Conservation (phyloP, 2,329 filamentous ascomycete genomes). For the Dothistroma pini region DNA sequence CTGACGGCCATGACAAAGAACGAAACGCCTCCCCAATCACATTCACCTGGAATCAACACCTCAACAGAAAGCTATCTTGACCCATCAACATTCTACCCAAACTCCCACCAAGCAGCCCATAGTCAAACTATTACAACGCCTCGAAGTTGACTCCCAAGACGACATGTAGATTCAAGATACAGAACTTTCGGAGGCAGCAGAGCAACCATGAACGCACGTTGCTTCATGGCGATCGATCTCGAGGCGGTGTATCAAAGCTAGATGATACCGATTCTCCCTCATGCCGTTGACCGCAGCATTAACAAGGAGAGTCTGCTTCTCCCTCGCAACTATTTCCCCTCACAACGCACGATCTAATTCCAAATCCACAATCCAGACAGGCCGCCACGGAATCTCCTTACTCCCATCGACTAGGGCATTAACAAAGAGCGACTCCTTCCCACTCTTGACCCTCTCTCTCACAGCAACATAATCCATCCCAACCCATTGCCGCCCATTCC, state of each 20-base stretch:
- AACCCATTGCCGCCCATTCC: conserved; percentile 23
- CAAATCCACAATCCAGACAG: conserved; percentile 3
- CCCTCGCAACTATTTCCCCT: conserved; percentile 28
- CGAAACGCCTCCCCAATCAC: no score
- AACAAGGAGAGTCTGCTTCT: conserved; percentile 55
- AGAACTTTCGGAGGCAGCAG: not conserved
- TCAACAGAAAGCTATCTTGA: no score
- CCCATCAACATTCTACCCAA: no score
- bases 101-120: no score
- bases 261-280: conserved; percentile 29
- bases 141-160: not conserved
- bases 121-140: no score
- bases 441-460: conserved; percentile 28
- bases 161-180: not conserved
- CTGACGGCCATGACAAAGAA: no score
- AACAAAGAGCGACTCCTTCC: conserved; percentile 55
- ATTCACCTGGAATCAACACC: no score
- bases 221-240: not conserved
- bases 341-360: not conserved
- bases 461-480: conserved; percentile 28
- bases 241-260: not conserved
- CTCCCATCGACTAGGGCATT: conserved; percentile 55
- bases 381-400: conserved; percentile 31
- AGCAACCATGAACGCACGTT: not conserved
- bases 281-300: conserved; percentile 55